Percentiles rank a stretch among this genome's conserved stretches.
phyloP scores from a whole-genome alignment of 2,329 filamentous ascomycete species.

The Davidsoniella virescens region DNA sequence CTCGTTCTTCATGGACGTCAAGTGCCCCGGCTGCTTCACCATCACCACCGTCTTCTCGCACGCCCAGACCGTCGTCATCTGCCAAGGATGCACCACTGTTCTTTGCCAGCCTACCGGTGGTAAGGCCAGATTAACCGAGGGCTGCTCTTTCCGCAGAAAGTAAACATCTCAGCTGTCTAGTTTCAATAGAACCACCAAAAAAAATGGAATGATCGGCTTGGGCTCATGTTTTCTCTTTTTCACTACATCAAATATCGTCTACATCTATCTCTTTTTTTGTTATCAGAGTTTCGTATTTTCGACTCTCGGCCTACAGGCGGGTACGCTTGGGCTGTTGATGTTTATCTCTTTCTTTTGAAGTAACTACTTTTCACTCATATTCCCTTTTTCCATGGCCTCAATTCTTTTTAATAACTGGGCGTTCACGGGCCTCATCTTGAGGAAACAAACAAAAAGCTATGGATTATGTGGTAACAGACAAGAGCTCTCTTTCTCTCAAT shows the following conservation, averaged over 20 bases:
- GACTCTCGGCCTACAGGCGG: slow-evolving; percentile 9
- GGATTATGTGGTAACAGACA: too few relatives aligned
- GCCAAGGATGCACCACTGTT: slow-evolving; percentile 97
- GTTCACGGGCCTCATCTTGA: too few relatives aligned
- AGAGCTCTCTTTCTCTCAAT: too few relatives aligned
- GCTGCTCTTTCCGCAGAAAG: slow-evolving; percentile 99
- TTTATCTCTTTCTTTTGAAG: neutral
- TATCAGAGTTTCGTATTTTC: slow-evolving; percentile 10
- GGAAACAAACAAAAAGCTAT: too few relatives aligned
- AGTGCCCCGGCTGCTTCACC: slow-evolving; percentile 99
- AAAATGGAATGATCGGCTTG: slow-evolving; percentile 13
- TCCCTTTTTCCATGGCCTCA: too few relatives aligned
- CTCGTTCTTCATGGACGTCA: slow-evolving; percentile 99
- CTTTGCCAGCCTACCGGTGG: slow-evolving; percentile 99
- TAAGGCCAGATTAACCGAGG: slow-evolving; percentile 97
- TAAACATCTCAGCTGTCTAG: slow-evolving; percentile 37
- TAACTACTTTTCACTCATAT: neutral
- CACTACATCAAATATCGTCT: slow-evolving; percentile 6
- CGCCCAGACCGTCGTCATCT: slow-evolving; percentile 99
- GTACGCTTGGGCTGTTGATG: slow-evolving; percentile 23
- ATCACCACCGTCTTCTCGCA: slow-evolving; percentile 99
- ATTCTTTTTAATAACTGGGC: too few relatives aligned
- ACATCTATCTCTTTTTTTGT: slow-evolving; percentile 30
- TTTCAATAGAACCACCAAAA: slow-evolving; percentile 19
- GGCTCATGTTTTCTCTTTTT: slow-evolving; percentile 12